Evolutionary conservation across 441 rosid genomes (phyloP).

Genomic region (Croton setiger): DNA sequence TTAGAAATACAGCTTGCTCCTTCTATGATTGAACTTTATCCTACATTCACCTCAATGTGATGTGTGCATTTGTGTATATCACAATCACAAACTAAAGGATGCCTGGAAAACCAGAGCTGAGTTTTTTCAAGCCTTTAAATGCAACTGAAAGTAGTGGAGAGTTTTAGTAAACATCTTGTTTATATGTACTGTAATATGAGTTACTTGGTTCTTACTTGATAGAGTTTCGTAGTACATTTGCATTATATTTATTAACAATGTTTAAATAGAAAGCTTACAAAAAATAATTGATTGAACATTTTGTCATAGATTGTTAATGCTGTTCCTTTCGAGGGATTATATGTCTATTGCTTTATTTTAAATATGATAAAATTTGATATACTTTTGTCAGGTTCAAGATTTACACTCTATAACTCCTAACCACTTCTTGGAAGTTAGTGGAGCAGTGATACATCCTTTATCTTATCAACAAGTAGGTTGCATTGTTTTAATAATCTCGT

Average conservation of each 20-base stretch:
- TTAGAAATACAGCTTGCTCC: background rate
- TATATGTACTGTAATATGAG: no score
- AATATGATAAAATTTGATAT: conserved; percentile 9
- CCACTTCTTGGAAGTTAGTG: conserved; percentile 92
- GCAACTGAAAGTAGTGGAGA: background rate
- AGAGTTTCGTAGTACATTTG: background rate
- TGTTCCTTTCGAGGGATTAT: background rate
- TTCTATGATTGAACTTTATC: background rate
- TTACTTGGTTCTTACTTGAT: background rate
- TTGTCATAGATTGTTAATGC: background rate
- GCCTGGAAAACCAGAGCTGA: no score
- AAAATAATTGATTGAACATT: background rate
- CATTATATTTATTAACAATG: background rate
- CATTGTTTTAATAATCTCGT: background rate
- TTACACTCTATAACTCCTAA: conserved; percentile 88
- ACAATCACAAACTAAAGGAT: no score
- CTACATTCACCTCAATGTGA: background rate
- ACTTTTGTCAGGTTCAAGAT: conserved; percentile 85
- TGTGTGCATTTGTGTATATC: no score
- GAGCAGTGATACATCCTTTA: conserved; percentile 90
- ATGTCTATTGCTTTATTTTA: background rate
- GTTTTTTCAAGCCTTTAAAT: background rate
- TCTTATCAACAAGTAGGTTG: conserved; percentile 91
- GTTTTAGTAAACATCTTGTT: background rate
- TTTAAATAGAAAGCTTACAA: background rate